Evolutionary conservation across 495 filamentous ascomycete genomes (phyloP), one percentile per base, ranked within the genome.

Genomic region (Glarea lozoyensis): DNA sequence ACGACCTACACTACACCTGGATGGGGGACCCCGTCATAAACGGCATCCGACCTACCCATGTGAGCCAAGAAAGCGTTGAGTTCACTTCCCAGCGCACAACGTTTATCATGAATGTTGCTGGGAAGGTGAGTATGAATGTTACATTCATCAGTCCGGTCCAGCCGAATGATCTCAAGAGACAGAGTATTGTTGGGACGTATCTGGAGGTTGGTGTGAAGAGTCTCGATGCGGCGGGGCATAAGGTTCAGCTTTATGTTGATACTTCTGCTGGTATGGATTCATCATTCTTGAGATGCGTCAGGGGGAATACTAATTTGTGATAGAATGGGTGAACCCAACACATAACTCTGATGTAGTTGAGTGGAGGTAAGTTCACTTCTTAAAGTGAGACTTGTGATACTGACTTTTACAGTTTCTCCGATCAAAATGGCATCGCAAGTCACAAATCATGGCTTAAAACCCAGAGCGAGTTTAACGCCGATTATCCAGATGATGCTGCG

Each of bases 141-240:
- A 87, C 84, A 0, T 95, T 95, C 57, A 65, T 94, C 23, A 88
- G 86, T 3, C 90, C 90, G 0, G 83, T 97, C 32, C 94, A 86
- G 10, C 84, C 88, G 1, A 80, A 81, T 9, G 94, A 92, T 49
- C 80, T 88, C 48, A 69, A 81, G 46, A 76, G 88, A 33, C 90
- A 97, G 64, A 84, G 86, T 22, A 75, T 94, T 33, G 85, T 88
- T 24, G 88, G 87, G 18, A 82, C 83, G n/a, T 97, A 97, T 59
- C 55, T 95, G 18, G 75, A 77, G 12, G 70, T 90, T 18, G 69
- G 80, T 44, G 83, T 86, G 10, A 54, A 35, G 25, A 66, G 66
- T 4, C 37, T 63, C 0, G 70, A 73, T 48, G 69, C 77, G 23
- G 76, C 69, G 13, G 63, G 63, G 24, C 79, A 86, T 43, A 66